Base-by-base conservation (phyloP, 2,329 filamentous ascomycete species). In the Colletotrichum gigasporum region DNA sequence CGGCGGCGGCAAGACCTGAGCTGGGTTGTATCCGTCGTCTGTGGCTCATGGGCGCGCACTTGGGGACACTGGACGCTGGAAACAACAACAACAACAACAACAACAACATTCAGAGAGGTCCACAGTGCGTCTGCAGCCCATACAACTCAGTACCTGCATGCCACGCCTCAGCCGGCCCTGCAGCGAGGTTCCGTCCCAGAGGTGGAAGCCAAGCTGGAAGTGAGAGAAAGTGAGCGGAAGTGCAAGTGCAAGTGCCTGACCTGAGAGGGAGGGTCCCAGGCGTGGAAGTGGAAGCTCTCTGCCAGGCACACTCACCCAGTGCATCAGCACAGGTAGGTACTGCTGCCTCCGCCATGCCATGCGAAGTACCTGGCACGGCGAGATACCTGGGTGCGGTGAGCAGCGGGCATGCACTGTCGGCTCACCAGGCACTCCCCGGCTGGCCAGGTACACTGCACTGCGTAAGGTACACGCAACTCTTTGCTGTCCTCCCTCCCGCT, bases 111-210 rank as follows among this genome's bases (percentile, higher is more conserved):
- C 30, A 28, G 11, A 14, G 10, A 5, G 41, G 41, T 39, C 48
- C 42, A 64, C 61, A 55, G 61, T 64, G 61, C 48, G 56, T 34
- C 41, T 48, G 48, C 48, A 14, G 28, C n/a, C n/a, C 8, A 24
- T 10, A 26, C 39, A 41, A 58, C 59, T 50, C 59, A 59, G 64
- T 64, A 64, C 60, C 64, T 66, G 64, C 64, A 66, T 66, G 64
- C 60, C 54, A 64, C 53, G 44, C 63, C n/a, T 42, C 37, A 65
- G 35, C 58, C 47, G 18, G 57, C 57, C 63, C 63, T 61, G 61
- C 56, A 37, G 41, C 56, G 11, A 64, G 39, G 48, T 64, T 54
- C 41, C 56, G 48, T 54, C 56, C 55, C 34, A 34, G 30, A 37
- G 12, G 5, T 10, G 16, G 32, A 18, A 18, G 28, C 10, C 12